Evolutionary conservation across 495 filamentous ascomycete species (phyloP).

Genomic region (Daldinia grandis): DNA sequence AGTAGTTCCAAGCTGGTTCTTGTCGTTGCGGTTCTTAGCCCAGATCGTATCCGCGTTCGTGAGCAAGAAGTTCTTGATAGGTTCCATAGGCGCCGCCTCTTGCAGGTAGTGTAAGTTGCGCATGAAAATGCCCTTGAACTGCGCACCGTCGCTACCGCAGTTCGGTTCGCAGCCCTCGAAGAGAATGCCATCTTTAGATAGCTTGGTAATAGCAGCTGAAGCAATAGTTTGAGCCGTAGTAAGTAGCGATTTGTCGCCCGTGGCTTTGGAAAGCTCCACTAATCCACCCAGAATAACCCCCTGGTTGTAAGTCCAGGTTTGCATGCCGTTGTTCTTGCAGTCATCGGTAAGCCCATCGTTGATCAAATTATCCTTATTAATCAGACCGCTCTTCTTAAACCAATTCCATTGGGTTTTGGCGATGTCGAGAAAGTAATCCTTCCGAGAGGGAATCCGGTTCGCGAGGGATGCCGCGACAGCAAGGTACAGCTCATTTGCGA

Average conservation of each 20-base stretch:
- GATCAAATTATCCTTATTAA: constrained; percentile 70
- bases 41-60: constrained; percentile 74
- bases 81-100: constrained; percentile 57
- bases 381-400: constrained; percentile 72
- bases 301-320: constrained; percentile 82
- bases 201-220: constrained; percentile 64
- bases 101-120: constrained; percentile 72
- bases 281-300: constrained; percentile 78
- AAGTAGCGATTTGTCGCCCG: constrained; percentile 62
- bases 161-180: constrained; percentile 71
- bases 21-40: constrained; percentile 63
- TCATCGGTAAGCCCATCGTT: constrained; percentile 70
- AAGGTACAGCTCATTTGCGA: constrained; percentile 80
- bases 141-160: constrained; percentile 67
- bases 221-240: constrained; percentile 68
- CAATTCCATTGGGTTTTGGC: constrained; percentile 70
- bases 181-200: constrained; percentile 68
- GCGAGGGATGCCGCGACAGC: constrained; percentile 75
- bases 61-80: constrained; percentile 63
- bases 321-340: constrained; percentile 71
- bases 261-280: constrained; percentile 69
- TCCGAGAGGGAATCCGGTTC: constrained; percentile 62
- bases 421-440: constrained; percentile 63
- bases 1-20: constrained; percentile 61
- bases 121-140: constrained; percentile 85